Conservation (phyloP, 2,329 filamentous ascomycete species). For the Alternaria viburni region DNA sequence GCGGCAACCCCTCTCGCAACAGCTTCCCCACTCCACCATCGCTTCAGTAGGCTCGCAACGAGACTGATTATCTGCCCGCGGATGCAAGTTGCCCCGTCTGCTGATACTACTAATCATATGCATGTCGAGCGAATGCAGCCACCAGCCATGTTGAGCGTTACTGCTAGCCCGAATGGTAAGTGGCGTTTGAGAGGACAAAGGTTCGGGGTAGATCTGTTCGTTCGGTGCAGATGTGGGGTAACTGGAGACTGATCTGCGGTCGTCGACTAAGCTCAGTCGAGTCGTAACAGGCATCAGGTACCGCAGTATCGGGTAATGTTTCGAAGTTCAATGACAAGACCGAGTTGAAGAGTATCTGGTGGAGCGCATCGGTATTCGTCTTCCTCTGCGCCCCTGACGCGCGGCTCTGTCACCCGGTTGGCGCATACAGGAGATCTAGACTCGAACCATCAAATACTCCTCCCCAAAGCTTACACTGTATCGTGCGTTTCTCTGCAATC, state of each 20-base stretch:
- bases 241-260: background rate
- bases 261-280: conserved; percentile 7
- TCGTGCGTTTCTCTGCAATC: background rate
- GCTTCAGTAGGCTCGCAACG: background rate
- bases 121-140: background rate
- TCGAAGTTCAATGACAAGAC: background rate
- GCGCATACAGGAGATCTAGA: background rate
- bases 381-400: background rate
- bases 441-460: background rate
- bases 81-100: background rate
- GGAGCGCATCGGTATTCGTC: background rate
- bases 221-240: background rate
- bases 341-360: background rate
- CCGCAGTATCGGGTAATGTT: background rate
- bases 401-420: background rate
- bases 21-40: background rate
- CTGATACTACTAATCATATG: background rate
- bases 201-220: background rate
- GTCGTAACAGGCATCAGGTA: background rate
- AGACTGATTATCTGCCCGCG: background rate
- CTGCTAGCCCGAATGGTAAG: background rate
- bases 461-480: background rate
- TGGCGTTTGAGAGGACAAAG: background rate
- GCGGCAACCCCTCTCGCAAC: background rate
- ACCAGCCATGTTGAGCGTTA: background rate